phyloP scores from a whole-genome alignment of 805 yeast genomes.

The Helenozyma baotianmanensis region DNA sequence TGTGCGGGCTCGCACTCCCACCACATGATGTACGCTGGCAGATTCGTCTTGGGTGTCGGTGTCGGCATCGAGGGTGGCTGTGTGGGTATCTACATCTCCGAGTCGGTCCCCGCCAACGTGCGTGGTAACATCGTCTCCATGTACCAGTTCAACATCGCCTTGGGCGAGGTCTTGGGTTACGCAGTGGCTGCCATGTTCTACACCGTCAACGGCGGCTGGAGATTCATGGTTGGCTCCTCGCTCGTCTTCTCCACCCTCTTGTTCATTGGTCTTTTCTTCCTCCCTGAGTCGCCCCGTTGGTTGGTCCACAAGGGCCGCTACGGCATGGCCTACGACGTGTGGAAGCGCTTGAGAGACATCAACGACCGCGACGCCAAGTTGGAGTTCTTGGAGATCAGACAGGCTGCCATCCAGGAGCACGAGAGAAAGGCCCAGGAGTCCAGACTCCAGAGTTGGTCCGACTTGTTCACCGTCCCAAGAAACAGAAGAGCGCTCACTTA shows the following conservation, averaged over 20 bases:
- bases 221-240: conserved; percentile 63
- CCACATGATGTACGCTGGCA: conserved; percentile 44
- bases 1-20: conserved; percentile 42
- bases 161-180: conserved; percentile 63
- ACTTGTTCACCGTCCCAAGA: conserved; percentile 51
- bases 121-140: conserved; percentile 60
- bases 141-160: conserved; percentile 61
- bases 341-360: conserved; percentile 53
- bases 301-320: conserved; percentile 46
- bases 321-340: conserved; percentile 51
- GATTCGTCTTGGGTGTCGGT: conserved; percentile 59
- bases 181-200: conserved; percentile 61
- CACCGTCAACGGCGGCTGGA: conserved; percentile 55
- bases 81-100: conserved; percentile 59
- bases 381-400: conserved; percentile 56
- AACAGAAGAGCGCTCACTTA: conserved; percentile 58
- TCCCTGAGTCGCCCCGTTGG: conserved; percentile 63
- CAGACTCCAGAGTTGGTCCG: conserved; percentile 40
- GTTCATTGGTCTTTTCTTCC: conserved; percentile 46
- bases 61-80: conserved; percentile 65
- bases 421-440: conserved; percentile 34
- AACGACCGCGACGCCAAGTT: conserved; percentile 38
- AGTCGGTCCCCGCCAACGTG: conserved; percentile 52
- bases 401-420: conserved; percentile 45
- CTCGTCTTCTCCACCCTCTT: conserved; percentile 52